Percentiles rank a stretch among this genome's conserved stretches.
Evolutionary conservation across 352 stramenopile genomes (phyloP).

Genomic region (Pythium dissimile): DNA sequence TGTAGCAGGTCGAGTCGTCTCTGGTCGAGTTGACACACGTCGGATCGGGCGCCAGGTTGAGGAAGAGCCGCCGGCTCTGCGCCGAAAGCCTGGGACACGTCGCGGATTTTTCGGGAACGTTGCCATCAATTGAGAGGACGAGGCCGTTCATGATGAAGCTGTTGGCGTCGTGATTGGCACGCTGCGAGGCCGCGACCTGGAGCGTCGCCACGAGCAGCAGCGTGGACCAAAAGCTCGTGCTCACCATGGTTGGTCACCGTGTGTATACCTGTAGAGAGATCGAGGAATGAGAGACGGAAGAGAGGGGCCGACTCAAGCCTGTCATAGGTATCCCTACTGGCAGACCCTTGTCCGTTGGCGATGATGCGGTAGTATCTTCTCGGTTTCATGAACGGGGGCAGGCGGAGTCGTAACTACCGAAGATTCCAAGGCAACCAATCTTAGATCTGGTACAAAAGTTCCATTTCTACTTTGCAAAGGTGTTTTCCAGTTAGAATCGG

Average conservation of each 20-base stretch:
- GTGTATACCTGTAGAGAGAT: background rate
- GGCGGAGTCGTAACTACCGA: too few relatives aligned
- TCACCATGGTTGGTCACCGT: background rate
- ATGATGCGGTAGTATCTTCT: too few relatives aligned
- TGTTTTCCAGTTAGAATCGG: too few relatives aligned
- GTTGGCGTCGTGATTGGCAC: background rate
- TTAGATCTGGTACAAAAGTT: too few relatives aligned
- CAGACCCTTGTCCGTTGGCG: too few relatives aligned
- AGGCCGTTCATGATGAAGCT: background rate
- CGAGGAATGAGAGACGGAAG: conserved; percentile 1
- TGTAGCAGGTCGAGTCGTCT: conserved; percentile 12
- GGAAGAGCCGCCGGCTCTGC: conserved; percentile 6
- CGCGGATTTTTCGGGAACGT: background rate
- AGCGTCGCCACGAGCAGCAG: conserved; percentile 5
- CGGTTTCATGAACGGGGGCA: too few relatives aligned
- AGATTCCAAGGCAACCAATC: too few relatives aligned
- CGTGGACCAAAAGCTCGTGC: conserved; percentile 4
- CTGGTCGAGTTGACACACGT: conserved; percentile 1
- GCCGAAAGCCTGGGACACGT: conserved; percentile 3
- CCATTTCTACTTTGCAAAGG: too few relatives aligned
- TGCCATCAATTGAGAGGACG: background rate
- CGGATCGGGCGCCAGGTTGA: background rate
- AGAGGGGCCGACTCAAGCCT: background rate
- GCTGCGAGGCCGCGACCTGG: background rate
- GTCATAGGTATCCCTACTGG: background rate